Evolutionary conservation across 2,329 filamentous ascomycete genomes (phyloP).

Genomic region (Pseudogymnoascus sp.): DNA sequence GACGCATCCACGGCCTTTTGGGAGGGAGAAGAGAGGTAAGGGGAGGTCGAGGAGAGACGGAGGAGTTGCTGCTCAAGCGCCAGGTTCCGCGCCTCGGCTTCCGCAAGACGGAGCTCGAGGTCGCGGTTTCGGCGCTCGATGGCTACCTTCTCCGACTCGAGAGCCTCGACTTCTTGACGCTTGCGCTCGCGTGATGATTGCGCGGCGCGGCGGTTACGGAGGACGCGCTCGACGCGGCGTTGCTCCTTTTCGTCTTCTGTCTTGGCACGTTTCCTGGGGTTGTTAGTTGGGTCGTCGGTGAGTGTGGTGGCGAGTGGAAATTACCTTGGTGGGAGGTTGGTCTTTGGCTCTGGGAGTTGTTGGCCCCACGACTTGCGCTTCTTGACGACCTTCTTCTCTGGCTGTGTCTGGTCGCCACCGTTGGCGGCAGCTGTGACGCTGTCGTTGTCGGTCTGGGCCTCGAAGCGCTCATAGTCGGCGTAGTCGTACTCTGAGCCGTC

Average conservation of each 20-base stretch:
- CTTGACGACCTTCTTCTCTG: conserved; percentile 69
- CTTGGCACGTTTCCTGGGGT: conserved; percentile 81
- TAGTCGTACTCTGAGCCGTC: conserved; percentile 29
- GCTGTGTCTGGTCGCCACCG: conserved; percentile 19
- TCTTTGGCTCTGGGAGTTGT: conserved; percentile 92
- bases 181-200: conserved; percentile 79
- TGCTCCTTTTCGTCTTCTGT: conserved; percentile 99
- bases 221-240: conserved; percentile 90
- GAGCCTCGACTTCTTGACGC: conserved; percentile 68
- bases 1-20: conserved; percentile 8
- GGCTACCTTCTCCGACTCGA: conserved; percentile 56
- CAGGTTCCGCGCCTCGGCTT: conserved; percentile 24
- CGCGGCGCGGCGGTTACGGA: conserved; percentile 89
- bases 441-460: conserved; percentile 14
- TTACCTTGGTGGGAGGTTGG: conserved; percentile 83
- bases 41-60: conserved; percentile 36
- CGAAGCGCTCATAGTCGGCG: conserved; percentile 18
- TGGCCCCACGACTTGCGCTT: conserved; percentile 99
- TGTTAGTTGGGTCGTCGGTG: conserved; percentile 23
- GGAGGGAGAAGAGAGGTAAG: conserved; percentile 32
- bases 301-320: neutral
- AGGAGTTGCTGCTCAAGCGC: conserved; percentile 28
- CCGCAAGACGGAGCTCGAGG: conserved; percentile 51
- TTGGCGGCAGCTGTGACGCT: conserved; percentile 20
- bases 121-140: conserved; percentile 66